Percentiles rank a stretch among this genome's conserved stretches.
phyloP scores from a whole-genome alignment of 2,329 filamentous ascomycete species.

The Microdochium trichocladiopsis region DNA sequence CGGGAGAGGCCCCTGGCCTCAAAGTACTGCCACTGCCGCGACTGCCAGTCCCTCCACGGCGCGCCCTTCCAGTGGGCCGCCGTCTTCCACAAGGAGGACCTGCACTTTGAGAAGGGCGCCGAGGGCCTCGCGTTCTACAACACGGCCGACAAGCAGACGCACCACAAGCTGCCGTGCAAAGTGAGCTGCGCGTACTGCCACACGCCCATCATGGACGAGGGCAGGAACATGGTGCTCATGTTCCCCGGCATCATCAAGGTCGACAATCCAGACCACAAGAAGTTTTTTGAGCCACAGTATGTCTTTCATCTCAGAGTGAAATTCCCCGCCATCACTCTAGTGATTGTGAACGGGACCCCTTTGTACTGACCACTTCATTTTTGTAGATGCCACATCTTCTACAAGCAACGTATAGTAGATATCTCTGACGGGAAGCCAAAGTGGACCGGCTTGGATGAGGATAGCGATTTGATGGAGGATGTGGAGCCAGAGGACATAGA shows the following conservation, averaged over 20 bases:
- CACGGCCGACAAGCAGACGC: conserved; percentile 46
- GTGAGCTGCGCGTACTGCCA: conserved; percentile 71
- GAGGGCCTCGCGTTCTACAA: conserved; percentile 67
- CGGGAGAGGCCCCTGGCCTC: conserved; percentile 62
- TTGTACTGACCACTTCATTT: background rate
- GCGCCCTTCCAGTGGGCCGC: conserved; percentile 88
- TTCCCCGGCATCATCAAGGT: conserved; percentile 70
- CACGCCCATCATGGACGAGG: conserved; percentile 81
- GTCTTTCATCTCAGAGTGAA: too few species aligned
- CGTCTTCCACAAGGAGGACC: conserved; percentile 74
- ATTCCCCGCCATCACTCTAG: conserved; percentile 2
- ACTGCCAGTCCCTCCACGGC: conserved; percentile 74
- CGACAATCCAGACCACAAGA: conserved; percentile 43
- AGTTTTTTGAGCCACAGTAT: conserved; percentile 57
- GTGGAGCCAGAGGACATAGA: conserved; percentile 10
- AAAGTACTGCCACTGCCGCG: conserved; percentile 79
- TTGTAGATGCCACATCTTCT: conserved; percentile 67
- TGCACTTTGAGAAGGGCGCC: conserved; percentile 60
- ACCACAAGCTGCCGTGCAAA: conserved; percentile 72
- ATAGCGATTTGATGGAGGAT: conserved; percentile 20
- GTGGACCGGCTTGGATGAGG: conserved; percentile 59
- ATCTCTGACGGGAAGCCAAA: conserved; percentile 72
- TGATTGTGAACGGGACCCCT: background rate
- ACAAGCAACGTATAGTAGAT: conserved; percentile 65
- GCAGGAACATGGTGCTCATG: conserved; percentile 73